Conservation (phyloP, 768 basidiomycete genomes). For the Fomitopsis serialis region DNA sequence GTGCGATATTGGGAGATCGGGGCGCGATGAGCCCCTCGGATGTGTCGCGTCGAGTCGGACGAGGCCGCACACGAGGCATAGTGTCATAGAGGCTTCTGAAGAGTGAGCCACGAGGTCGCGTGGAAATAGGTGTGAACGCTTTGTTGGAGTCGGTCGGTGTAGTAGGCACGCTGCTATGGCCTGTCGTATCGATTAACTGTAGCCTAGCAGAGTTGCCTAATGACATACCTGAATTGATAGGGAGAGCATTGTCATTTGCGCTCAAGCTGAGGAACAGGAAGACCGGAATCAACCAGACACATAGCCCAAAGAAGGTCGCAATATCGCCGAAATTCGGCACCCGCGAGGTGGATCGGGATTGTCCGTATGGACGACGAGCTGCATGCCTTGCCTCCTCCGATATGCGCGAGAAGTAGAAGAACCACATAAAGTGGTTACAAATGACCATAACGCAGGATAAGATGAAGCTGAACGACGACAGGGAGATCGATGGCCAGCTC, state of each 20-base stretch:
- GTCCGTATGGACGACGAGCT: constrained; percentile 40
- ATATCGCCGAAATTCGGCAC: constrained; percentile 58
- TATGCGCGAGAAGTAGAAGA: constrained; percentile 83
- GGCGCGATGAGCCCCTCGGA: constrained; percentile 72
- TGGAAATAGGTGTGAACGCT: constrained; percentile 26
- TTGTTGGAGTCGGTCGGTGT: constrained; percentile 18
- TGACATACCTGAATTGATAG: constrained; percentile 51
- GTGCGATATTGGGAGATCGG: constrained; percentile 30
- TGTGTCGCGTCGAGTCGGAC: constrained; percentile 37
- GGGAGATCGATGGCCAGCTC: constrained; percentile 89
- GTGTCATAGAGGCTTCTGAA: constrained; percentile 61
- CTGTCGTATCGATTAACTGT: not conserved
- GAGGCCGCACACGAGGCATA: constrained; percentile 38
- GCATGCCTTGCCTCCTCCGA: constrained; percentile 57
- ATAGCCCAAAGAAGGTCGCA: constrained; percentile 78
- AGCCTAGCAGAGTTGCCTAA: not conserved
- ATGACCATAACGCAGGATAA: constrained; percentile 83
- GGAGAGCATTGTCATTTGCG: constrained; percentile 95
- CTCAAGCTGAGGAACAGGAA: constrained; percentile 95
- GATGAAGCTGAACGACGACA: constrained; percentile 80
- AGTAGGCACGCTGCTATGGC: constrained; percentile 13
- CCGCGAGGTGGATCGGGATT: constrained; percentile 26
- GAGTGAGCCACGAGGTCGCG: constrained; percentile 50
- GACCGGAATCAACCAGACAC: constrained; percentile 86
- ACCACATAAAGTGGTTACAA: constrained; percentile 92